Evolutionary conservation across 805 yeast species (phyloP).

Genomic region (Candida ipomoeae): DNA sequence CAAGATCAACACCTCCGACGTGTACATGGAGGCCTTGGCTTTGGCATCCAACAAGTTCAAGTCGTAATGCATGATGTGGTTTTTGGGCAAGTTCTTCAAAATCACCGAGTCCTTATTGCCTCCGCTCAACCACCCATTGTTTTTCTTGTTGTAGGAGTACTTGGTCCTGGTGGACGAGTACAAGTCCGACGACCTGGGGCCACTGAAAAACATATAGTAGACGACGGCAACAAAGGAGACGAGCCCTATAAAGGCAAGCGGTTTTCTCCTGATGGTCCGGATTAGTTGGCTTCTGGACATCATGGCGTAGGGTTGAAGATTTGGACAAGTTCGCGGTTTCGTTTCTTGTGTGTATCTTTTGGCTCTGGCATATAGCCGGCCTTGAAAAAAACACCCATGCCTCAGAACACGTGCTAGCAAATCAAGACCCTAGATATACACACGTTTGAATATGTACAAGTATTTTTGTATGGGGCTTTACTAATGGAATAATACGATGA

Average conservation of each 20-base stretch:
- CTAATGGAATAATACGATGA: no score
- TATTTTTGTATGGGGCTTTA: no score
- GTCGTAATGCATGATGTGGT: constrained; percentile 79
- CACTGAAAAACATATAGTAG: constrained; percentile 35
- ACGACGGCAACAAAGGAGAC: constrained; percentile 39
- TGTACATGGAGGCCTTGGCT: constrained; percentile 65
- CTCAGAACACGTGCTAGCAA: background rate
- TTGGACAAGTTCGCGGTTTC: background rate
- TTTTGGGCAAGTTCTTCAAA: constrained; percentile 60
- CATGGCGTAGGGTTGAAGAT: constrained; percentile 6
- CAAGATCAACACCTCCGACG: constrained; percentile 78
- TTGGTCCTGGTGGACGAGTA: constrained; percentile 23
- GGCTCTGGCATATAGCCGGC: constrained; percentile 3
- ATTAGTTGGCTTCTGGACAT: constrained; percentile 21
- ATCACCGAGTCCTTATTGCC: constrained; percentile 50
- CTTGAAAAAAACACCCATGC: background rate
- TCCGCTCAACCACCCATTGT: constrained; percentile 43
- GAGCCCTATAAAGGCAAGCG: constrained; percentile 46
- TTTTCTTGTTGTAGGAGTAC: constrained; percentile 44
- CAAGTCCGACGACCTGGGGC: constrained; percentile 7
- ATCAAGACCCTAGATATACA: no score
- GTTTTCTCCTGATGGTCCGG: constrained; percentile 60
- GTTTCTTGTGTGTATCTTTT: background rate
- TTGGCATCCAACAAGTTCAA: constrained; percentile 74
- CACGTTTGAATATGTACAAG: no score